phyloP scores from a whole-genome alignment of 306 rosid species.

The Gynostemma pentaphyllum region DNA sequence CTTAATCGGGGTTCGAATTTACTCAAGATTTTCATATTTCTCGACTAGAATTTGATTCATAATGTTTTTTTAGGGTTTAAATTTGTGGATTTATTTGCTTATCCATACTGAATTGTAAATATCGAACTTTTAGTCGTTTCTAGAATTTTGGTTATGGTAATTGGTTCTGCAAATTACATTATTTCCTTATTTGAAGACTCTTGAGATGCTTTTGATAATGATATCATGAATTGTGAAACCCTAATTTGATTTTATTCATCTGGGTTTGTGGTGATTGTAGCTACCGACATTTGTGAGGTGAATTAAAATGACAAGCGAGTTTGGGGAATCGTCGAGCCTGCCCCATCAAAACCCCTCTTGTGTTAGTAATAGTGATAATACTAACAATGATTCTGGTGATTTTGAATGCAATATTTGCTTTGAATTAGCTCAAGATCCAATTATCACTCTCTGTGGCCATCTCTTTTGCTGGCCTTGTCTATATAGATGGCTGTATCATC shows the following conservation, averaged over 20 bases:
- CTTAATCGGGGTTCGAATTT: neutral
- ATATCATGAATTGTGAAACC: neutral
- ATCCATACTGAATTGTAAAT: neutral
- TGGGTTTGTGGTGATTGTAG: neutral
- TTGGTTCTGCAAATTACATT: neutral
- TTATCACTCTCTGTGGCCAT: conserved; percentile 84
- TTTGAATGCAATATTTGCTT: conserved; percentile 96
- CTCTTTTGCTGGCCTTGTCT: conserved; percentile 93
- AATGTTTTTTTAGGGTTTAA: too few species aligned
- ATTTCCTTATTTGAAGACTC: too few species aligned
- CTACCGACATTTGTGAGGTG: neutral
- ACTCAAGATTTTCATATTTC: neutral
- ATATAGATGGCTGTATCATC: conserved; percentile 81
- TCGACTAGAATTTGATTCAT: neutral
- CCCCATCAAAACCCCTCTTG: conserved; percentile 41
- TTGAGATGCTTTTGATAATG: neutral
- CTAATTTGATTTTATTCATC: neutral
- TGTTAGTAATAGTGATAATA: conserved; percentile 22
- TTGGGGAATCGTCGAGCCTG: conserved; percentile 50
- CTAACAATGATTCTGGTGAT: conserved; percentile 54
- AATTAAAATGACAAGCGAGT: conserved; percentile 41
- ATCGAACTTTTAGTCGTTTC: neutral
- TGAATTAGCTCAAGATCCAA: conserved; percentile 84
- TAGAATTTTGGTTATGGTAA: neutral
- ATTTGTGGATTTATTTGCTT: neutral